Evolutionary conservation across 805 yeast species (phyloP).

Genomic region (Grigorovia jiainica): DNA sequence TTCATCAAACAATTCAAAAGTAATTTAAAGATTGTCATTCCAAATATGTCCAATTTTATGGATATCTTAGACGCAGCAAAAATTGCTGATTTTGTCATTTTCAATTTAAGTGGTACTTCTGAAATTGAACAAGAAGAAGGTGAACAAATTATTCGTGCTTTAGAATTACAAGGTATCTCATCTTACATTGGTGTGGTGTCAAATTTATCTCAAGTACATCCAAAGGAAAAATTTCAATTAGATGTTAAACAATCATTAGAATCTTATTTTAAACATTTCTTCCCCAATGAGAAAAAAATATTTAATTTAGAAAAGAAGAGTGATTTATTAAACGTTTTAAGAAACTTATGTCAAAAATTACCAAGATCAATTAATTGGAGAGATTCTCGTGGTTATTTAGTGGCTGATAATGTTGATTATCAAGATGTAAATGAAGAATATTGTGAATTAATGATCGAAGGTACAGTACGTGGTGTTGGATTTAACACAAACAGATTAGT

Average conservation of each 20-base stretch:
- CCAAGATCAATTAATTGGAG: conserved; percentile 88
- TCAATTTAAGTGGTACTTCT: conserved; percentile 77
- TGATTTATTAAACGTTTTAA: conserved; percentile 64
- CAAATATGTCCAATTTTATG: conserved; percentile 56
- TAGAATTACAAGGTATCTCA: conserved; percentile 87
- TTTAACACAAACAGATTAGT: conserved; percentile 68
- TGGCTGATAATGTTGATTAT: conserved; percentile 53
- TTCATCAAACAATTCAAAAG: conserved; percentile 62
- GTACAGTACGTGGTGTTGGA: conserved; percentile 80
- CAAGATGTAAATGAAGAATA: conserved; percentile 18
- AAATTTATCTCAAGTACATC: conserved; percentile 55
- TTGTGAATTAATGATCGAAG: conserved; percentile 54
- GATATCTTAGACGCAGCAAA: conserved; percentile 78
- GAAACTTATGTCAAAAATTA: conserved; percentile 73
- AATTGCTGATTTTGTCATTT: conserved; percentile 79
- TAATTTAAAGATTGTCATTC: conserved; percentile 60
- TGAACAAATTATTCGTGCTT: conserved; percentile 80
- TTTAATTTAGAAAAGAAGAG: conserved; percentile 57
- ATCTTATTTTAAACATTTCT: conserved; percentile 63
- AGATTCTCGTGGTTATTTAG: conserved; percentile 79
- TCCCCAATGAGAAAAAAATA: conserved; percentile 71
- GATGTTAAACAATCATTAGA: conserved; percentile 58
- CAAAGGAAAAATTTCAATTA: conserved; percentile 65
- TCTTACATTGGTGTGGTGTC: conserved; percentile 71
- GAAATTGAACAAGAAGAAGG: conserved; percentile 78